Percentiles rank a stretch among this genome's conserved stretches.
phyloP scores from a whole-genome alignment of 75 land plant genomes.

The Gnetum montanum region DNA sequence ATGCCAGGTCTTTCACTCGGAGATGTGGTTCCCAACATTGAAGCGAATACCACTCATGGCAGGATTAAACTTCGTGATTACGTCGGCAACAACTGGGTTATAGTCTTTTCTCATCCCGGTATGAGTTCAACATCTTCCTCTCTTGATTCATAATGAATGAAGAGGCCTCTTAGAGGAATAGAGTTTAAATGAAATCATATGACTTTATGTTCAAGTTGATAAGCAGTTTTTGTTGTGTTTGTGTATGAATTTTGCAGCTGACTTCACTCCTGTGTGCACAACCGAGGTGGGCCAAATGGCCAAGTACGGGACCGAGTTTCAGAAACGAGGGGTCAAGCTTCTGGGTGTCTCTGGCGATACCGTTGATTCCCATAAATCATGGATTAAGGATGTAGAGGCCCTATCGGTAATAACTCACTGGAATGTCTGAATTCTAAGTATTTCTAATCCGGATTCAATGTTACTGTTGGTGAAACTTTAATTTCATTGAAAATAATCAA shows the following conservation, averaged over 20 bases:
- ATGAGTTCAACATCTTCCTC: neutral
- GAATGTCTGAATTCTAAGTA: neutral
- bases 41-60: constrained; percentile 80
- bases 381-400: constrained; percentile 87
- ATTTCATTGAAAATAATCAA: too few species aligned
- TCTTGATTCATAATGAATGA: too few species aligned
- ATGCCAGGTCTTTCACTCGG: constrained; percentile 86
- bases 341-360: constrained; percentile 79
- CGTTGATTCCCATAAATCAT: constrained; percentile 56
- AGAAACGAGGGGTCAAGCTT: constrained; percentile 79
- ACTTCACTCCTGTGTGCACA: constrained; percentile 94
- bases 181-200: too few species aligned
- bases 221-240: neutral
- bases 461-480: too few species aligned
- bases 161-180: too few species aligned
- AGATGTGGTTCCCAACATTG: constrained; percentile 68
- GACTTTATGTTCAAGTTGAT: too few species aligned
- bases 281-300: constrained; percentile 87
- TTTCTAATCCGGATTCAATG: neutral
- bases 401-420: constrained; percentile 25
- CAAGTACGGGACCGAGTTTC: constrained; percentile 46
- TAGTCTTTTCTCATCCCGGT: constrained; percentile 97
- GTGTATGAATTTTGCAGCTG: too few species aligned
- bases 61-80: constrained; percentile 59
- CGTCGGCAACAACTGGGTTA: constrained; percentile 47